These are phyloP conservation scores for Tricholoma saponaceum DNA, from an alignment of 768 basidiomycete genomes.

Conservation along the genomic window DNA sequence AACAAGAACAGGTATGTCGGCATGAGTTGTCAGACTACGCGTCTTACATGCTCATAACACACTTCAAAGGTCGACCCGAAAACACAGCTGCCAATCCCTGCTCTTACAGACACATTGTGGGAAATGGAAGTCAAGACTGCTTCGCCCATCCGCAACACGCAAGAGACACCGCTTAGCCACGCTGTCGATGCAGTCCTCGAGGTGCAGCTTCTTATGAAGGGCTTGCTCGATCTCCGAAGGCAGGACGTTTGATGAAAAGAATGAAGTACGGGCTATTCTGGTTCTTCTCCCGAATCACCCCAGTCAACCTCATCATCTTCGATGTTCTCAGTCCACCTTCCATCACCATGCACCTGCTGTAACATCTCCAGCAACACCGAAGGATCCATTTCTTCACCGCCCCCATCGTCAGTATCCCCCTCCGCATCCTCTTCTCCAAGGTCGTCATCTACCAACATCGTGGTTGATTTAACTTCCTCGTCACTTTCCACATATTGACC, in stretches of 20 bases:
- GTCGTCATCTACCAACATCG: slow-evolving; percentile 3
- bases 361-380: slow-evolving; percentile 39
- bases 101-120: slow-evolving; percentile 80
- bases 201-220: slow-evolving; percentile 82
- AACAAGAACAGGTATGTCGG: slow-evolving; percentile 68
- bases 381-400: slow-evolving; percentile 34
- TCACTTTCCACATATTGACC: slow-evolving; percentile 51
- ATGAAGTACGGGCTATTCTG: slow-evolving; percentile 12
- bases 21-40: background rate
- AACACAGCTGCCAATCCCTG: slow-evolving; percentile 71
- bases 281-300: slow-evolving; percentile 36
- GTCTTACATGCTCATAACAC: background rate
- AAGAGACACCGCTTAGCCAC: slow-evolving; percentile 67
- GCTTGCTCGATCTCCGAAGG: slow-evolving; percentile 70
- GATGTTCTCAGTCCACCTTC: slow-evolving; percentile 21
- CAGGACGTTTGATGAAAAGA: slow-evolving; percentile 50
- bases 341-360: slow-evolving; percentile 28
- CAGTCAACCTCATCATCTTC: slow-evolving; percentile 47
- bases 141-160: slow-evolving; percentile 71
- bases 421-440: slow-evolving; percentile 27
- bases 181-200: slow-evolving; percentile 75
- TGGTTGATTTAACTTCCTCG: slow-evolving; percentile 19
- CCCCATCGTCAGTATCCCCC: slow-evolving; percentile 24
- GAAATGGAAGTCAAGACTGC: slow-evolving; percentile 88
- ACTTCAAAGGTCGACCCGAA: slow-evolving; percentile 60